Evolutionary conservation across 2,329 filamentous ascomycete genomes (phyloP).

Genomic region (Rhinocladiella mackenziei): DNA sequence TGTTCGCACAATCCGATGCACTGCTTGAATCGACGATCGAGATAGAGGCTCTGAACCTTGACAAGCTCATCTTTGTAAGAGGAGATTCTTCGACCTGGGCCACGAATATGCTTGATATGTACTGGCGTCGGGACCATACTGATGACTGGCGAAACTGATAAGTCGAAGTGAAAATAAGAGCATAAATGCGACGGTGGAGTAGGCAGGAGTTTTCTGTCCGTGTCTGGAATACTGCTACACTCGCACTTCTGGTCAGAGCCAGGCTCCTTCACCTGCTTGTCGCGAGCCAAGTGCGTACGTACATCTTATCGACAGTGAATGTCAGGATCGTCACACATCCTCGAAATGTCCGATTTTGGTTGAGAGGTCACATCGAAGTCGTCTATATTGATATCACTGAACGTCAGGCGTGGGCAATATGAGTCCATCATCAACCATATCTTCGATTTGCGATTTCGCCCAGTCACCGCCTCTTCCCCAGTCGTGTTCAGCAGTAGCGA

Average conservation of each 20-base stretch:
- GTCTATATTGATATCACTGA: neutral
- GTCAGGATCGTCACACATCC: too few species aligned
- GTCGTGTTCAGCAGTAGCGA: neutral
- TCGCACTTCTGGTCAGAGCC: too few species aligned
- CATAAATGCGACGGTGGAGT: neutral
- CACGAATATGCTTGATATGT: constrained; percentile 4
- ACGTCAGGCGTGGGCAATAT: neutral
- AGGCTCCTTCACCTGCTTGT: too few species aligned
- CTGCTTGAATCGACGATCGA: constrained; percentile 22
- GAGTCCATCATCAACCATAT: constrained; percentile 29
- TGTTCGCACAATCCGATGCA: constrained; percentile 24
- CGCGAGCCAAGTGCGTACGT: too few species aligned
- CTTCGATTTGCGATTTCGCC: constrained; percentile 22
- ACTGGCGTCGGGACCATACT: constrained; percentile 5
- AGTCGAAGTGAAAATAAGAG: too few species aligned
- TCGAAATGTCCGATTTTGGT: too few species aligned
- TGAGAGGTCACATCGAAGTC: too few species aligned
- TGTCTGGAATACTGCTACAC: too few species aligned
- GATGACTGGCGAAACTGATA: too few species aligned
- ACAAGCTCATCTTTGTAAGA: constrained; percentile 19
- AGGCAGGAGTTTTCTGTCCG: too few species aligned
- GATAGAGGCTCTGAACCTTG: constrained; percentile 18
- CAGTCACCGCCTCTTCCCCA: constrained; percentile 16
- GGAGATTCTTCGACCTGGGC: constrained; percentile 5
- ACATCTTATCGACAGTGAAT: too few species aligned